Evolutionary conservation across 2,329 filamentous ascomycete genomes (phyloP).

Genomic region (Penicillium brasilianum): DNA sequence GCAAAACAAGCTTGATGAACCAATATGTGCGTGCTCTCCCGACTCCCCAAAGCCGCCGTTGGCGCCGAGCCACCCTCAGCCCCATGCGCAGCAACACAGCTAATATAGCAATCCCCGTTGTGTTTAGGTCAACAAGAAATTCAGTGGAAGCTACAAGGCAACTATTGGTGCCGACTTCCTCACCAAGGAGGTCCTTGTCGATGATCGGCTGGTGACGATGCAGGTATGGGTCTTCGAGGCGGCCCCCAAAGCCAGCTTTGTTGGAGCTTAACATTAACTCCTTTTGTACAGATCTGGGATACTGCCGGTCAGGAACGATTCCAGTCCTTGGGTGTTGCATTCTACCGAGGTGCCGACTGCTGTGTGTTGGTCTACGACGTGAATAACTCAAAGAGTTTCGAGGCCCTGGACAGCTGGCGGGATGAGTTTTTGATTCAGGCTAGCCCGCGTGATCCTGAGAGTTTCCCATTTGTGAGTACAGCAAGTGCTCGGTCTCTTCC

Average conservation of each 20-base stretch:
- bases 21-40: slow-evolving; percentile 82
- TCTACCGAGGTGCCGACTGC: slow-evolving; percentile 97
- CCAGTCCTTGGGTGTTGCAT: slow-evolving; percentile 94
- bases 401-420: slow-evolving; percentile 96
- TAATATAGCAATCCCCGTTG: slow-evolving; percentile 18
- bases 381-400: slow-evolving; percentile 99
- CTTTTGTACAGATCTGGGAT: slow-evolving; percentile 78
- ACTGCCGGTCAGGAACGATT: slow-evolving; percentile 97
- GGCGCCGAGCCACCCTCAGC: slow-evolving; percentile 14
- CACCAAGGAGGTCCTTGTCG: slow-evolving; percentile 95
- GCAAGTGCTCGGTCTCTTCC: not conserved
- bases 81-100: slow-evolving; percentile 20
- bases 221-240: slow-evolving; percentile 64
- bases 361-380: slow-evolving; percentile 98
- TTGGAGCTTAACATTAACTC: slow-evolving; percentile 14
- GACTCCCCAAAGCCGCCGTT: not conserved
- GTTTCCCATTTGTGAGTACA: slow-evolving; percentile 86
- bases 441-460: slow-evolving; percentile 92
- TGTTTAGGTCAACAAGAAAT: slow-evolving; percentile 97
- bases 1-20: slow-evolving; percentile 99
- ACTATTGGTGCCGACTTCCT: slow-evolving; percentile 99
- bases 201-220: slow-evolving; percentile 97
- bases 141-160: slow-evolving; percentile 99
- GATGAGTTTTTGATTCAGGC: slow-evolving; percentile 98
- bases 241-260: not conserved